Evolutionary conservation across 768 basidiomycete species (phyloP).

Genomic region (Suillus fuscotomentosus): DNA sequence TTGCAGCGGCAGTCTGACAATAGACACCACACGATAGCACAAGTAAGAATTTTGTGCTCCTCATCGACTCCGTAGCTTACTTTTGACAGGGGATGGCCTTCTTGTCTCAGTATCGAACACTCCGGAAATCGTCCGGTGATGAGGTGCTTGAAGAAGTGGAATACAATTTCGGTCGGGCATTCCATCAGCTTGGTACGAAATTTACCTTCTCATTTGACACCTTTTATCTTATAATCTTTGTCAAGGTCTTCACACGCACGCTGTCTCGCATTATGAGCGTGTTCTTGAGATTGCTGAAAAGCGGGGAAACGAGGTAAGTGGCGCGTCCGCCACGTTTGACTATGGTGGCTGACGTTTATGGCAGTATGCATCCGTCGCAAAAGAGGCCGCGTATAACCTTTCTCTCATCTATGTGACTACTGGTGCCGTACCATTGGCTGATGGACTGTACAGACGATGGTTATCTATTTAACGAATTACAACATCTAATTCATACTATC

Average conservation of each 20-base stretch:
- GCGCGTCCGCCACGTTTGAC: neutral
- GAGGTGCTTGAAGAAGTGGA: conserved; percentile 71
- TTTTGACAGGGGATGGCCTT: conserved; percentile 76
- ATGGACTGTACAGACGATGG: conserved; percentile 74
- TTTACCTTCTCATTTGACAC: neutral
- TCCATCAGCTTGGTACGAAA: conserved; percentile 84
- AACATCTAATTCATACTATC: neutral
- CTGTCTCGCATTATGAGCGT: conserved; percentile 80
- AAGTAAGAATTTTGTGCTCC: conserved; percentile 36
- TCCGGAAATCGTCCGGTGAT: conserved; percentile 44
- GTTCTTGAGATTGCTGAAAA: conserved; percentile 65
- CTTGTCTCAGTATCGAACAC: conserved; percentile 73
- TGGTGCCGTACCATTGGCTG: conserved; percentile 69
- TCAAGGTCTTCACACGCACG: conserved; percentile 77
- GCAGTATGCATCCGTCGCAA: conserved; percentile 55
- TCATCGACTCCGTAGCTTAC: neutral
- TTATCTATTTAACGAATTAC: conserved; percentile 57
- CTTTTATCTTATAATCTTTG: neutral
- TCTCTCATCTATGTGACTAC: conserved; percentile 79
- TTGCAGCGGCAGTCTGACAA: conserved; percentile 96
- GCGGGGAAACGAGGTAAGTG: conserved; percentile 31
- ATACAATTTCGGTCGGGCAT: conserved; percentile 89
- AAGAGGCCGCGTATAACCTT: conserved; percentile 87
- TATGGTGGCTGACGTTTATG: conserved; percentile 9
- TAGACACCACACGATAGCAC: conserved; percentile 82